A percentile compares a stretch with the other conserved stretches of the same genome.
Evolutionary conservation across 176 grass and related monocot genomes (phyloP).

Genomic region (Ensete glaucum): DNA sequence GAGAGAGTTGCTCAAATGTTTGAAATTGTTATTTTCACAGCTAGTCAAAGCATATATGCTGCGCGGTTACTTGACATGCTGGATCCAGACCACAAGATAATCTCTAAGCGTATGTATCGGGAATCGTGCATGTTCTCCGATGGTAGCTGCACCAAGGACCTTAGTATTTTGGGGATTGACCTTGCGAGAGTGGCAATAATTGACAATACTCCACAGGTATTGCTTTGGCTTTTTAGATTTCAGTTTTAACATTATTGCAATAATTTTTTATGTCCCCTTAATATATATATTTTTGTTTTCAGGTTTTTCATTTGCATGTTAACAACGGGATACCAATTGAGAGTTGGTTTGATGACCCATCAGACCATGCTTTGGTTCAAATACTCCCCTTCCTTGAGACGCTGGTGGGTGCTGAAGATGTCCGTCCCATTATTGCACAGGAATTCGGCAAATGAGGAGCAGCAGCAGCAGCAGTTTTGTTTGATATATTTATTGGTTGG

Average conservation of each 20-base stretch:
- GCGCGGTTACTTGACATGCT: slow-evolving; percentile 77
- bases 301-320: slow-evolving; percentile 93
- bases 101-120: slow-evolving; percentile 68
- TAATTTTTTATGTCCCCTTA: background rate
- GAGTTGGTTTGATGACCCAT: slow-evolving; percentile 86
- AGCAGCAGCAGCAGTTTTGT: background rate
- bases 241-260: too few relatives aligned
- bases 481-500: background rate
- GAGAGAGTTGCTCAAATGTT: slow-evolving; percentile 77
- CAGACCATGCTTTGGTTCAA: slow-evolving; percentile 66
- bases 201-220: slow-evolving; percentile 97
- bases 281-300: background rate
- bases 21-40: slow-evolving; percentile 94
- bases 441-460: slow-evolving; percentile 44
- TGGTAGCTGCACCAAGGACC: slow-evolving; percentile 84
- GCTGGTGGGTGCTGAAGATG: slow-evolving; percentile 61
- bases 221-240: too few relatives aligned
- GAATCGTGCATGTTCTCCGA: slow-evolving; percentile 91
- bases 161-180: slow-evolving; percentile 70
- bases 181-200: slow-evolving; percentile 82
- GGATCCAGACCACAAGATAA: slow-evolving; percentile 70
- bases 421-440: slow-evolving; percentile 76
- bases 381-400: slow-evolving; percentile 80
- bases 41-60: slow-evolving; percentile 90
- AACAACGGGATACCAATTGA: slow-evolving; percentile 97